These are phyloP conservation scores for Starmerella bacillaris DNA, from an alignment of 805 yeast genomes.

Conservation along the genomic window DNA sequence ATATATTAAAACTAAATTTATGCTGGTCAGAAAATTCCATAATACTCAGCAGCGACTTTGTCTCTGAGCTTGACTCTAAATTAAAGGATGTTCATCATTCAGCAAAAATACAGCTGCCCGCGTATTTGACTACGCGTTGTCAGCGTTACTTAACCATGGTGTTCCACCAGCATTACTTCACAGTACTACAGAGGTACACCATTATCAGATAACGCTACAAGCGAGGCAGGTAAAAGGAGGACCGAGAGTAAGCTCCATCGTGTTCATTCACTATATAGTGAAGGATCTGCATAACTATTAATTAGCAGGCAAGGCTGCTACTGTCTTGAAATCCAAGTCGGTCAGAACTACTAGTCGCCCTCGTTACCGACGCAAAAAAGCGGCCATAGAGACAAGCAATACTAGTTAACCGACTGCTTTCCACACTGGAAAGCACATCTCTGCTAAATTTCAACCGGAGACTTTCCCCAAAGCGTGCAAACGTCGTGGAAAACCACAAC, in stretches of 20 bases:
- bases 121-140: slow-evolving; percentile 19
- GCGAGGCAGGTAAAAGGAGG: slow-evolving; percentile 10
- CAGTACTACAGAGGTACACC: slow-evolving; percentile 2
- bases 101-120: slow-evolving; percentile 12
- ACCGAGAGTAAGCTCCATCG: slow-evolving; percentile 22
- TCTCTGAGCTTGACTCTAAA: slow-evolving; percentile 23
- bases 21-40: slow-evolving; percentile 12
- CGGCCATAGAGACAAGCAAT: slow-evolving; percentile 1
- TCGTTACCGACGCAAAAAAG: too few relatives aligned
- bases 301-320: slow-evolving; percentile 14
- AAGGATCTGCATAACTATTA: slow-evolving; percentile 20
- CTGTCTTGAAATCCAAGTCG: slow-evolving; percentile 13
- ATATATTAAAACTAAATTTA: background rate
- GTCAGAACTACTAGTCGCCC: background rate
- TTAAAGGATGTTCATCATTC: slow-evolving; percentile 19
- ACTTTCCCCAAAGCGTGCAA: slow-evolving; percentile 22
- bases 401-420: background rate
- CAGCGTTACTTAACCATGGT: slow-evolving; percentile 1
- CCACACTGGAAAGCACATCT: slow-evolving; percentile 13
- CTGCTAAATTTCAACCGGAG: slow-evolving; percentile 21
- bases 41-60: slow-evolving; percentile 12
- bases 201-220: slow-evolving; percentile 1
- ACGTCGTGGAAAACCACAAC: slow-evolving; percentile 8
- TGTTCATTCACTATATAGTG: slow-evolving; percentile 12
- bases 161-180: background rate